These are phyloP conservation scores for Lenzites betulinus DNA, from an alignment of 768 basidiomycete species.

Conservation along the genomic window DNA sequence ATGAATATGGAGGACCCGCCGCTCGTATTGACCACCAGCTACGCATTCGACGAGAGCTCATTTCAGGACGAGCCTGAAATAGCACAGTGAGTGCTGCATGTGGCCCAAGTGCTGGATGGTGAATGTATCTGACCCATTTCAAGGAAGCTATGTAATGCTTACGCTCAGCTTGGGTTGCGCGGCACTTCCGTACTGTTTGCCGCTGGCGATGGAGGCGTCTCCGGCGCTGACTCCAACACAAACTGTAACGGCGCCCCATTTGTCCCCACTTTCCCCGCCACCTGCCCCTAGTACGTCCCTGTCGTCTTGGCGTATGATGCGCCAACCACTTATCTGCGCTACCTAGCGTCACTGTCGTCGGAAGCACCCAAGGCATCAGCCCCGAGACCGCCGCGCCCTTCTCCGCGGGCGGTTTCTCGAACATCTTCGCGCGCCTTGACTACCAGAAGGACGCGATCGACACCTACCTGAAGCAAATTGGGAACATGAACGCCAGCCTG, in stretches of 20 bases:
- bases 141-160: slow-evolving; percentile 38
- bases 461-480: slow-evolving; percentile 20
- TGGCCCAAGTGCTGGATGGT: too few relatives aligned
- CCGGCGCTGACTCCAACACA: slow-evolving; percentile 27
- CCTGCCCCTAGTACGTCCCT: slow-evolving; percentile 36
- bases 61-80: slow-evolving; percentile 27
- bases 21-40: slow-evolving; percentile 37
- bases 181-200: slow-evolving; percentile 40
- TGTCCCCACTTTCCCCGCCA: slow-evolving; percentile 38
- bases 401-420: slow-evolving; percentile 35
- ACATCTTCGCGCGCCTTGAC: slow-evolving; percentile 27
- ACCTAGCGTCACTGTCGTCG: slow-evolving; percentile 30
- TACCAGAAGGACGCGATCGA: slow-evolving; percentile 27
- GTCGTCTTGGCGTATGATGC: not conserved
- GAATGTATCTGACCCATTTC: not conserved
- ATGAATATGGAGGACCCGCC: slow-evolving; percentile 28
- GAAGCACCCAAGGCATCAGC: slow-evolving; percentile 26
- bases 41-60: slow-evolving; percentile 34
- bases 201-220: slow-evolving; percentile 42
- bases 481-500: slow-evolving; percentile 20
- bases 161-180: slow-evolving; percentile 37
- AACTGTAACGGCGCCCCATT: slow-evolving; percentile 45
- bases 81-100: slow-evolving; percentile 34
- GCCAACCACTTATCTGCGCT: not conserved
- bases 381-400: slow-evolving; percentile 31